phyloP scores from a whole-genome alignment of 495 filamentous ascomycete species.

The Tuber calosporum region DNA sequence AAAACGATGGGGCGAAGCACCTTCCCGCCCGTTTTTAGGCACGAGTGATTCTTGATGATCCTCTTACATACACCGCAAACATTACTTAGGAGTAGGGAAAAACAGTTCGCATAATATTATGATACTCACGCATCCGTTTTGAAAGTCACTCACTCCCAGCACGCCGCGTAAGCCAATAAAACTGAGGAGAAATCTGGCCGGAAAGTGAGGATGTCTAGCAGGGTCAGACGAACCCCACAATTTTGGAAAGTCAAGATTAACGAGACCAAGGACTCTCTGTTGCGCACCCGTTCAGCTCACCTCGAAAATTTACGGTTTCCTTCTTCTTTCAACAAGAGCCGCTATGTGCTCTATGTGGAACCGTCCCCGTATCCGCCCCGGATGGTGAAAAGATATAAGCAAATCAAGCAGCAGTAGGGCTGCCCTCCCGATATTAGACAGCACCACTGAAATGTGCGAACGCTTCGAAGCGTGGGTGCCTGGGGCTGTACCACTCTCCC shows the following conservation, averaged over 20 bases:
- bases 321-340: background rate
- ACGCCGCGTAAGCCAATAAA: background rate
- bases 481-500: background rate
- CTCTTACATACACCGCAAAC: background rate
- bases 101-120: background rate
- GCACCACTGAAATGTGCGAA: background rate
- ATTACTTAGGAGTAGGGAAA: background rate
- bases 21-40: background rate
- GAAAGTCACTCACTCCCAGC: background rate
- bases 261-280: background rate
- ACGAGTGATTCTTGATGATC: background rate
- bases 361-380: background rate
- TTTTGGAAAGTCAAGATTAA: background rate
- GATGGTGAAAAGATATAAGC: background rate
- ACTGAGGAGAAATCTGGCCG: background rate
- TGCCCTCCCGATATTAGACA: background rate
- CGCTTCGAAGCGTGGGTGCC: background rate
- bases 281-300: background rate
- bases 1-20: background rate
- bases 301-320: background rate
- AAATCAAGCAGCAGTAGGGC: background rate
- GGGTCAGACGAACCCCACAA: background rate
- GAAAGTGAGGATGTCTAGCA: background rate
- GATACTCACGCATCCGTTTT: background rate
- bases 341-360: background rate